Conservation (phyloP, 768 basidiomycete genomes). For the Rhodotorula graminis region DNA sequence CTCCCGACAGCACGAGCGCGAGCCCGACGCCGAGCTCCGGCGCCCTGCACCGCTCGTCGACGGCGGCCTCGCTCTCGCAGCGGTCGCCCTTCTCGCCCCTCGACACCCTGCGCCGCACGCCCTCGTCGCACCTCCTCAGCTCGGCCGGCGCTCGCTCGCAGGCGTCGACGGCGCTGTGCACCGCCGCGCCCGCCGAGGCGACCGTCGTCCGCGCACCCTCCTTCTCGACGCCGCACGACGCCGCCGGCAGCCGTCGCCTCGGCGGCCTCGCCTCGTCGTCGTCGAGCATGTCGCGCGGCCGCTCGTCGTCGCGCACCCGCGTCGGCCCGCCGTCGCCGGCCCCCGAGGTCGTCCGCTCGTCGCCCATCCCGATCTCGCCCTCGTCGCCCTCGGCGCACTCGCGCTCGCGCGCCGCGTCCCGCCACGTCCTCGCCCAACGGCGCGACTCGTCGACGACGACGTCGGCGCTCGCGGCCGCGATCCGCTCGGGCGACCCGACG, state of each 20-base stretch:
- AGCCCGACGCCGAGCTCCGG: background rate
- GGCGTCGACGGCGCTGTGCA: background rate
- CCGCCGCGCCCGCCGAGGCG: background rate
- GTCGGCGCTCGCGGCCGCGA: constrained; percentile 1
- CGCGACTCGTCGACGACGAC: background rate
- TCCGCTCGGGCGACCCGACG: background rate
- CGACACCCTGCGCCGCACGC: background rate
- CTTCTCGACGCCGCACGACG: background rate
- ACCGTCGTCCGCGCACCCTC: background rate
- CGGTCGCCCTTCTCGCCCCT: background rate
- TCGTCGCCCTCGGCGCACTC: background rate
- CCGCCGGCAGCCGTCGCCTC: background rate
- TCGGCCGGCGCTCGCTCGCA: background rate
- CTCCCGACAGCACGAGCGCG: too few species aligned
- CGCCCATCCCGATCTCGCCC: background rate
- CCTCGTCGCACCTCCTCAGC: background rate
- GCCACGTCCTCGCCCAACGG: background rate
- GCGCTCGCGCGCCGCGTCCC: too few species aligned
- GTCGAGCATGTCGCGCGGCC: background rate
- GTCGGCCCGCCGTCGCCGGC: too few species aligned
- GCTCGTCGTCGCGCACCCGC: background rate
- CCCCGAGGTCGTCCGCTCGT: too few species aligned
- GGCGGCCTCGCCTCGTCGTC: too few species aligned
- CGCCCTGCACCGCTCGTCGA: background rate
- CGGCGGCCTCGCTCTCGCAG: background rate